phyloP scores from a whole-genome alignment of 768 basidiomycete species.

The Agaricus bisporus region DNA sequence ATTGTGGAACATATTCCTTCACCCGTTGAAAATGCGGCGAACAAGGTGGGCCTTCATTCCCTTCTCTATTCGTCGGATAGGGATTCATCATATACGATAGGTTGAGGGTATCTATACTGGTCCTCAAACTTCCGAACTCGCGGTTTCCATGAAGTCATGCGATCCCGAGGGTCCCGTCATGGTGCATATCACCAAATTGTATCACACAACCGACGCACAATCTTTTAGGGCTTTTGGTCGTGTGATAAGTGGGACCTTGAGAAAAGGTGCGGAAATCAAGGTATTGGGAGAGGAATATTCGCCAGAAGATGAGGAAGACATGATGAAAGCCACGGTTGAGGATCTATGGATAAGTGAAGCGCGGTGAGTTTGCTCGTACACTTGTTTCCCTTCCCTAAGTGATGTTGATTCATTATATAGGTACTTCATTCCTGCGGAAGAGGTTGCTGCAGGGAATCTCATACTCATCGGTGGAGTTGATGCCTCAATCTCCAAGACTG shows the following conservation, averaged over 20 bases:
- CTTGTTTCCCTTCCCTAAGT: background rate
- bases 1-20: conserved; percentile 87
- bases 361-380: conserved; percentile 42
- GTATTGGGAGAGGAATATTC: conserved; percentile 98
- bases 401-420: conserved; percentile 31
- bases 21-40: conserved; percentile 50
- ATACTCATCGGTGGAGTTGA: conserved; percentile 92
- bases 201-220: conserved; percentile 94
- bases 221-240: conserved; percentile 96
- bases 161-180: conserved; percentile 83
- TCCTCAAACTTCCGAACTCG: conserved; percentile 76
- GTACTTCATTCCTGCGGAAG: conserved; percentile 87
- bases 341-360: conserved; percentile 90
- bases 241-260: conserved; percentile 86
- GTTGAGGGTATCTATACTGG: conserved; percentile 85
- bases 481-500: conserved; percentile 91
- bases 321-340: conserved; percentile 80
- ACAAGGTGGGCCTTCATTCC: conserved; percentile 44
- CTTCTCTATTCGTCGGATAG: background rate
- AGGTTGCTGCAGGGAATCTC: conserved; percentile 87
- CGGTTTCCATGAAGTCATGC: conserved; percentile 74
- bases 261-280: conserved; percentile 80
- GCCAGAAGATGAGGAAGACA: conserved; percentile 99
- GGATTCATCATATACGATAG: conserved; percentile 26
- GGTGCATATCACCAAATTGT: conserved; percentile 91